Base-by-base conservation (phyloP, 2,329 filamentous ascomycete species). In the Samsoniella hepiali region DNA sequence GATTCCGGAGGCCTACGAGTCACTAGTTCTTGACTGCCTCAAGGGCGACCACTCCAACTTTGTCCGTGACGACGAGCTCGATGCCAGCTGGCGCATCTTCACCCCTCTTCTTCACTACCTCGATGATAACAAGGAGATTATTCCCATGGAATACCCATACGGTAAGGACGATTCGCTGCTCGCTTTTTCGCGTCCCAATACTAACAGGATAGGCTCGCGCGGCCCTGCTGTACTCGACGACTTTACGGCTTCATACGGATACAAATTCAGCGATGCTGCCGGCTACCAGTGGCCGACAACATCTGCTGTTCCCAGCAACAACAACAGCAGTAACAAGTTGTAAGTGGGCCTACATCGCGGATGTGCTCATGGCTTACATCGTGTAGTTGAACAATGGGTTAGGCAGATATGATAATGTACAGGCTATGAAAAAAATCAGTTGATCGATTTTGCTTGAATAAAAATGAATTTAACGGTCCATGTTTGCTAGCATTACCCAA, bases 41-140 rank as follows among this genome's bases (percentile, higher is more conserved):
- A 99, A 99, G 87, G 95, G 95, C 66, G 95, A 99, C 75, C 95
- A 99, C 84, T 98, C 93, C 78, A 99, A 99, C 88, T 99, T 99
- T 78, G 93, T 97, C 67, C 89, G 93, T 81, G 93, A 97, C 71
- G 93, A 97, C 74, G 95, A 99, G 82, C 85, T 99, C 36, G 95
- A 99, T 73, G 93, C 95, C 65, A 95, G 91, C 81, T 99, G 95
- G 95, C 92, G 93, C 78, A 96, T 99, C 78, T 99, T 99, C 80
- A 96, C 93, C 2, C 95, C 95, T 69, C 88, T 99, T 44, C 84
- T 99, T 67, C 94, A 99, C 83, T 99, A 99, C 80, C 87, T 99
- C 13, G 96, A 99, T 69, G 93, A 97, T 75, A 97, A 98, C 85
- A 97, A 97, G 85, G 95, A 99, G 81, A 98, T 99, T 69, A 91